Base-by-base conservation (phyloP, 2,329 filamentous ascomycete genomes). In the Alternaria tenuissima region DNA sequence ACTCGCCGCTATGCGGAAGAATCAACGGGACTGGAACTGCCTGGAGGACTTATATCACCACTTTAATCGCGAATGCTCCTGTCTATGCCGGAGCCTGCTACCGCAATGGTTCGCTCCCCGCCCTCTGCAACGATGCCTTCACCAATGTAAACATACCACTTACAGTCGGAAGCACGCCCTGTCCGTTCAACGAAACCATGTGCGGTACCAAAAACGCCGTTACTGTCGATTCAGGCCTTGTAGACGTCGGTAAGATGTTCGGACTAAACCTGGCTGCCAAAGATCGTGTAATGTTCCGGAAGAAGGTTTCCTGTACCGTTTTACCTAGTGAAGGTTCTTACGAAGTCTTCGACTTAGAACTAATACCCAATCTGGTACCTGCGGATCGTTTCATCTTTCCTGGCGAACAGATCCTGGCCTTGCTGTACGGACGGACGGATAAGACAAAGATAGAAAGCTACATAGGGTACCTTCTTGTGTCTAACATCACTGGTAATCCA, bases 101-200 rank as follows among this genome's bases (percentile, higher is more conserved):
- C 28, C 4, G 28, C 14, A 14, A 47, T 6, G 44, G 28, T 5
- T 22, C 44, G 8, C 44, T 47, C 14, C 44, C 44, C 20, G n/a
- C 8, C 5, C 7, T 7, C 3, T 47, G 44, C 3, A 47, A 39
- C 26, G 24, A 24, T 24, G 46, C 47, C 18, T 55, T 61, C 42
- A 46, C 53, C 8, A 20, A 55, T 3, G 36, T 48, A 18, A 55
- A 54, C 12, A 34, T 58, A 4, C 51, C 55, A 18, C 24, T 60
- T 11, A 26, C 24, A 5, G 36, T 47, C n/a, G 42, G 53, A n/a
- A 24, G 43, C 3, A 30, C 30, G 3, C 46, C 28, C 30, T 62
- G 59, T 16, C 59, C 59, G 4, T 62, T 62, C 55, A 36, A 56
- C 20, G 55, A 51, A n/a, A 48, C 48, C 36, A 56, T 62, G 24